Base-by-base conservation (phyloP, 106 monocot species). In the Dioscorea alata region DNA sequence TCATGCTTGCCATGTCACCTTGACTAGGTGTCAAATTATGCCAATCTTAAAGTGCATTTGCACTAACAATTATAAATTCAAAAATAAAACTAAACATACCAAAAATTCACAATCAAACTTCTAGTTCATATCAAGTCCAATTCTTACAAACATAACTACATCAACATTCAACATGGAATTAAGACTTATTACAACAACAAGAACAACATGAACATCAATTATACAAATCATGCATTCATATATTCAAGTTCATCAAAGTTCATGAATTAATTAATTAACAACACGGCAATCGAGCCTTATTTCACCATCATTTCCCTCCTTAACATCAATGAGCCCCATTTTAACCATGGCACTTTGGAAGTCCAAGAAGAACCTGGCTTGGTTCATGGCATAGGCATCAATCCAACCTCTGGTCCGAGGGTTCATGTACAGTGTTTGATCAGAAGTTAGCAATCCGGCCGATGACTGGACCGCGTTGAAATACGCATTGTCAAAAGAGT, bases 261-360 rank as follows among this genome's bases (percentile, higher is more conserved):
- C n/a, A n/a, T n/a, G n/a, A n/a, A n/a, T n/a, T n/a, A n/a, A n/a
- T 85, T 57, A 90, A 66, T 94, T 94, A 42, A 90, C 25, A 58
- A 50, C 74, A 18, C 72, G 87, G 79, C 94, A 94, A 52, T 76
- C 66, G 12, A 33, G 14, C 74, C 94, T 79, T 50, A 94, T 72
- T 25, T 94, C 94, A 18, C 87, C 90, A 4, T 64, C 33, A 33
- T 19, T 56, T 0, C 79, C 86, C 23, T 77, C 90, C 67, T 94
- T 90, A 15, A 88, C 83, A 50, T 81, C 87, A 48, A 90, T 60
- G 63, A 77, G n/a, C 6, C 94, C 90, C 90, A 94, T 94, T 68
- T 79, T 94, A 35, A 88, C 49, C 78, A 94, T 88, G 0, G 90
- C 90, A 62, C 73, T 73, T 23, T 73, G 74, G 68, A 94, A 94